Evolutionary conservation across 2,329 filamentous ascomycete species (phyloP).

Genomic region (Penicillium sp.): DNA sequence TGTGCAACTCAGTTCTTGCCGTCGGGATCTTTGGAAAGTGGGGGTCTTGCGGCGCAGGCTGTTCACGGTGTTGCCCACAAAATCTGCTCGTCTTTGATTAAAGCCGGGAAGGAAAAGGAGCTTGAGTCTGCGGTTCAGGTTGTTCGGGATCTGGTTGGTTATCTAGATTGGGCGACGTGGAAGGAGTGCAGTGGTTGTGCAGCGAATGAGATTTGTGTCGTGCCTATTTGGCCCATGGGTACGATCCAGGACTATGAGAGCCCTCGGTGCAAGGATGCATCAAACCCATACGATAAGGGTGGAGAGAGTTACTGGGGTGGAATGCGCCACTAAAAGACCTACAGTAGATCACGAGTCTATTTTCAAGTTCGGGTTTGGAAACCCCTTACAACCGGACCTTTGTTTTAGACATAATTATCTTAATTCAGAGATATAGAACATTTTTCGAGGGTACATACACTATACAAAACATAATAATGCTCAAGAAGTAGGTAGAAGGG

Average conservation of each 20-base stretch:
- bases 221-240: slow-evolving; percentile 66
- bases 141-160: slow-evolving; percentile 47
- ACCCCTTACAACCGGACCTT: neutral
- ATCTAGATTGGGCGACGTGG: slow-evolving; percentile 62
- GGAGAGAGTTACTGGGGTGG: slow-evolving; percentile 34
- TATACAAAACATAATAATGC: neutral
- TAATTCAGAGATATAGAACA: neutral
- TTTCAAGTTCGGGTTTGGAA: neutral
- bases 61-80: slow-evolving; percentile 32
- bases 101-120: slow-evolving; percentile 22
- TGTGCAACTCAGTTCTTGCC: slow-evolving; percentile 40
- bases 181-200: slow-evolving; percentile 57
- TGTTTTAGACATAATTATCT: neutral
- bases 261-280: slow-evolving; percentile 46
- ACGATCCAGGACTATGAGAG: slow-evolving; percentile 54
- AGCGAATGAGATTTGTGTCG: slow-evolving; percentile 57
- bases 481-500: neutral
- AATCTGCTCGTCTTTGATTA: slow-evolving; percentile 36
- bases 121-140: slow-evolving; percentile 29
- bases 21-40: slow-evolving; percentile 2
- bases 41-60: slow-evolving; percentile 27
- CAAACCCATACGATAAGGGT: slow-evolving; percentile 19
- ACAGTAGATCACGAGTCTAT: too few relatives aligned
- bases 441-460: neutral
- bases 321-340: slow-evolving; percentile 4